Conservation (phyloP, 345 rosid genomes). For the Camelina sativa region DNA sequence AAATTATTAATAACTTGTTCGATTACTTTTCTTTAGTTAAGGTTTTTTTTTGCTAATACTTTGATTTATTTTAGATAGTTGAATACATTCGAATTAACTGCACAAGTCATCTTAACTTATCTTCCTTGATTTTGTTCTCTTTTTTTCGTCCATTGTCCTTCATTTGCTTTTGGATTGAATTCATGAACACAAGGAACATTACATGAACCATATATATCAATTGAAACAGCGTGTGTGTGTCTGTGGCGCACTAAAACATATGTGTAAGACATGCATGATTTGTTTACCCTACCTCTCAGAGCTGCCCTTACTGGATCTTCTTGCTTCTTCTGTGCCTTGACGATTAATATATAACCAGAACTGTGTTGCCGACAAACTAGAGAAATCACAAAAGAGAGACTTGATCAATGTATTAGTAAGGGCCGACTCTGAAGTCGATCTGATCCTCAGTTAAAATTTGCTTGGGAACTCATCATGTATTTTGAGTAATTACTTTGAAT, state of each 20-base stretch:
- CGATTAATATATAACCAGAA: not conserved
- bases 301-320: not conserved
- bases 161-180: not conserved
- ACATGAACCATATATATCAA: not conserved
- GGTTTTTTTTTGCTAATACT: not conserved
- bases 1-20: no score
- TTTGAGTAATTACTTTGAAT: no score
- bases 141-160: conserved; percentile 3
- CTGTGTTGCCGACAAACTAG: not conserved
- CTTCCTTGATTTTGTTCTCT: not conserved
- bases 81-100: not conserved
- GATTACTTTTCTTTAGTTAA: no score
- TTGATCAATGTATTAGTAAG: not conserved
- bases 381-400: not conserved
- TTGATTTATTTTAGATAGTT: not conserved
- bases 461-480: no score
- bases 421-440: no score
- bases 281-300: not conserved
- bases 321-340: not conserved
- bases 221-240: not conserved
- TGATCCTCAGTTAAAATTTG: no score
- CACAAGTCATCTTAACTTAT: not conserved
- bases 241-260: not conserved
- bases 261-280: conserved; percentile 10
- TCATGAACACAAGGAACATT: not conserved